A percentile compares a stretch with the other conserved stretches of the same genome.
These are phyloP conservation scores for Lipomyces oligophaga DNA, from an alignment of 805 yeast genomes.

Conservation along the genomic window DNA sequence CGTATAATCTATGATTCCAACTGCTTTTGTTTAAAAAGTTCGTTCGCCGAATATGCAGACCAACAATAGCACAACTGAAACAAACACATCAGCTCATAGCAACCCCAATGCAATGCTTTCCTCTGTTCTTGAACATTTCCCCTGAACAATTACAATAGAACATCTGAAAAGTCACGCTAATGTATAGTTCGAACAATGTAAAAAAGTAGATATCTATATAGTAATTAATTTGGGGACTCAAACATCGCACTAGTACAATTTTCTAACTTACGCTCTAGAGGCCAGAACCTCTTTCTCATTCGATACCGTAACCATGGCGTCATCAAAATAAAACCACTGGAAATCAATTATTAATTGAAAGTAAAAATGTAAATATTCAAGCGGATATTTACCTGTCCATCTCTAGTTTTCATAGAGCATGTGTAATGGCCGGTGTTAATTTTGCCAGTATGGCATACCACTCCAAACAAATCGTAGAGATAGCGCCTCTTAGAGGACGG, in stretches of 20 bases:
- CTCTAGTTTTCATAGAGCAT: constrained; percentile 66
- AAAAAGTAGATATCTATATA: constrained; percentile 22
- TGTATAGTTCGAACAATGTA: too few relatives aligned
- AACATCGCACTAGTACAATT: not conserved
- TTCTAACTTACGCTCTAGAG: constrained; percentile 66
- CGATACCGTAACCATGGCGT: constrained; percentile 69
- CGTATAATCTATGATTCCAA: too few relatives aligned
- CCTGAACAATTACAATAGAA: too few relatives aligned
- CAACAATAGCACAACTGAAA: too few relatives aligned
- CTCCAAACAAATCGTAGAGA: constrained; percentile 79
- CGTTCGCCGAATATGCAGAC: too few relatives aligned
- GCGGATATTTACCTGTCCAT: constrained; percentile 42
- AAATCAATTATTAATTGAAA: constrained; percentile 19
- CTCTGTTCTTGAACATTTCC: too few relatives aligned
- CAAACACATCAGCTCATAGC: too few relatives aligned
- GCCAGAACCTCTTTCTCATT: constrained; percentile 60
- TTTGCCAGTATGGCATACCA: constrained; percentile 85
- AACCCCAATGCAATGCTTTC: too few relatives aligned
- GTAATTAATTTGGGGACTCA: not conserved
- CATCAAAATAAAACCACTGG: constrained; percentile 88
- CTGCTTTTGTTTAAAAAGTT: too few relatives aligned
- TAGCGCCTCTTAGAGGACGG: constrained; percentile 34
- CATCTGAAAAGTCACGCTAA: too few relatives aligned
- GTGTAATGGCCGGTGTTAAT: constrained; percentile 95
- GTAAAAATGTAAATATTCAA: too few relatives aligned